Base-by-base conservation (phyloP, 2,329 filamentous ascomycete species). In the Arachnomyces sp. region DNA sequence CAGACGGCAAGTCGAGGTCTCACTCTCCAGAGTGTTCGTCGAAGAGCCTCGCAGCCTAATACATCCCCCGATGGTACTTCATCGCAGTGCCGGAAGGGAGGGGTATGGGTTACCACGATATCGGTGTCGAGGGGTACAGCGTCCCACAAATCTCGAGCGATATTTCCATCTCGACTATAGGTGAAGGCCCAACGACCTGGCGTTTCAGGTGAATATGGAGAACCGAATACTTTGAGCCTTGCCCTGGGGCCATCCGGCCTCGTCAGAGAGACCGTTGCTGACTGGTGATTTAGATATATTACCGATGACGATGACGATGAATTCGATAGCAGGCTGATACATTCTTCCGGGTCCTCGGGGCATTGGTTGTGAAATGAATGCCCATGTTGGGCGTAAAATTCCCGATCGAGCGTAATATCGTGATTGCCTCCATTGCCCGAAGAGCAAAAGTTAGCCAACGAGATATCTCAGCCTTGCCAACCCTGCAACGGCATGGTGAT, bases 91-190 rank as follows among this genome's bases (percentile, higher is more conserved):
- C 62, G 67, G 37, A 59, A 59, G 14, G 73, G 69, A 39, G 76
- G 75, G 34, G 70, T 74, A 60, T 79, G 75, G 11, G 74, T 76
- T 31, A 79, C 60, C 11, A 78, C 56, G 28, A 79, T 58, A 50
- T 78, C 72, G 3, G 66, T 60, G 36, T 73, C 71, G 13, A 58
- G 46, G 34, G 72, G 70, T 17, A 79, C 72, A 7, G 59, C 56
- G 34, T 55, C 45, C 74, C 74, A 79, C 7, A 74, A 53, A 9
- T 52, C 42, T 31, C 51, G 45, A 9, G 68, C 70, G 34, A 64
- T 55, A 2, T 59, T 51, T n/a, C 57, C 25, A n/a, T 36, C 42
- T 13, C 40, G 16, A 31, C 28, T 28, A n/a, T 43, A 47, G 14
- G 57, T 49, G 54, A 49, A 78, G 79, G 2, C 72, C 75, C 71